Conservation (phyloP, 2,329 filamentous ascomycete species). For the Fusarium humuli region DNA sequence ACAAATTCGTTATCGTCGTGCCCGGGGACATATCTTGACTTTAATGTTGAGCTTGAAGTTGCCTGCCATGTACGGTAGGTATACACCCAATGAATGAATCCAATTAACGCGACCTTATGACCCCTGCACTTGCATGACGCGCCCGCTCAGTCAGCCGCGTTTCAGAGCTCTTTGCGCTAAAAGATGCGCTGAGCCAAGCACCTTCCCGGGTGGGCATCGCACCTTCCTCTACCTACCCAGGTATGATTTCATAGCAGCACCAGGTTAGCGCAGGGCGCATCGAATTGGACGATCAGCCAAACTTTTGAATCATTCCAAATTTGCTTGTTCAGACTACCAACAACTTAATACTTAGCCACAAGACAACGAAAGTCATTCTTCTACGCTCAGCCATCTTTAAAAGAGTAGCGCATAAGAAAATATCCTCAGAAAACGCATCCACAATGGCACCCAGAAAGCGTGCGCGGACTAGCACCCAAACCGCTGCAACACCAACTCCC, state of each 20-base stretch:
- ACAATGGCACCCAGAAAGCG: slow-evolving; percentile 79
- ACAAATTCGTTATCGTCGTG: slow-evolving; percentile 22
- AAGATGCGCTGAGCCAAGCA: slow-evolving; percentile 9
- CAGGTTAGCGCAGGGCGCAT: not conserved
- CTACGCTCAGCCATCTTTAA: not conserved
- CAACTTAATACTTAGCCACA: not conserved
- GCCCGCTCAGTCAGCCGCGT: slow-evolving; percentile 22
- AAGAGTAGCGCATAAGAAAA: not conserved
- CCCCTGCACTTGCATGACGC: slow-evolving; percentile 36
- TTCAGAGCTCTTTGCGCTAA: slow-evolving; percentile 27
- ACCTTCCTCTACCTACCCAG: not conserved
- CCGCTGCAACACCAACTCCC: slow-evolving; percentile 68
- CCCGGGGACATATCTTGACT: slow-evolving; percentile 1
- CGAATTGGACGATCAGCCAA: slow-evolving; percentile 6
- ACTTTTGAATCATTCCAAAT: slow-evolving; percentile 18
- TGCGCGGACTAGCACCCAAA: slow-evolving; percentile 64
- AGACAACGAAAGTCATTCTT: not conserved
- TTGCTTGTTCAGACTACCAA: slow-evolving; percentile 4
- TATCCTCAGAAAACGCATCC: not conserved
- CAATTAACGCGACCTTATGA: slow-evolving; percentile 31
- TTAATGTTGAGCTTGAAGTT: not conserved
- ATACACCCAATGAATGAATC: not conserved
- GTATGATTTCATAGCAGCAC: slow-evolving; percentile 32
- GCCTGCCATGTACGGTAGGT: not conserved
- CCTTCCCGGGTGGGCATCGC: not conserved